phyloP scores from a whole-genome alignment of 805 yeast genomes.

The Saccharomycopsis sp. region DNA sequence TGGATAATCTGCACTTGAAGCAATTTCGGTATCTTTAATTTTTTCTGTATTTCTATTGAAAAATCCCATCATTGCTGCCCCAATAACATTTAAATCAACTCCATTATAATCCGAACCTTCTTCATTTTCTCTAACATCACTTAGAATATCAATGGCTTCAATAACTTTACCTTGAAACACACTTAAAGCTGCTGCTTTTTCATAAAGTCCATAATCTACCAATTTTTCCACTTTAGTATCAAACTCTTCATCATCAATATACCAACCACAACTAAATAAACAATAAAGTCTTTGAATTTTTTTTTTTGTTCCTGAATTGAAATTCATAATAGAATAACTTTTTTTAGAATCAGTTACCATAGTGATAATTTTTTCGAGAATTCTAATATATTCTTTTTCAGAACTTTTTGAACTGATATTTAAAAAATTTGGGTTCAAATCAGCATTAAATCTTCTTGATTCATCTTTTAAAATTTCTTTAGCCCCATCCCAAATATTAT shows the following conservation, averaged over 20 bases:
- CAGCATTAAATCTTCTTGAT: slow-evolving; percentile 20
- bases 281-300: slow-evolving; percentile 68
- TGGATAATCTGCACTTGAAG: slow-evolving; percentile 1
- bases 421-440: slow-evolving; percentile 18
- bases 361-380: slow-evolving; percentile 7
- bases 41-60: slow-evolving; percentile 42
- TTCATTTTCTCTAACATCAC: slow-evolving; percentile 25
- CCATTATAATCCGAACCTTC: slow-evolving; percentile 1
- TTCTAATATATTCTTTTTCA: slow-evolving; percentile 25
- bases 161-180: slow-evolving; percentile 85
- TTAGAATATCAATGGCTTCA: slow-evolving; percentile 69
- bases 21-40: slow-evolving; percentile 25
- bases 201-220: slow-evolving; percentile 48
- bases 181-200: slow-evolving; percentile 97
- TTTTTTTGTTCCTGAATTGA: slow-evolving; percentile 30
- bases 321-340: slow-evolving; percentile 12
- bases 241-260: slow-evolving; percentile 62
- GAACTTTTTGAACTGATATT: slow-evolving; percentile 26
- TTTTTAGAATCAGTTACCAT: slow-evolving; percentile 4
- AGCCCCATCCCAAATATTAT: slow-evolving; percentile 81
- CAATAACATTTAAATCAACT: slow-evolving; percentile 38
- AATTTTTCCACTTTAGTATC: slow-evolving; percentile 56
- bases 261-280: slow-evolving; percentile 85
- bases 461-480: slow-evolving; percentile 31
- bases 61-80: slow-evolving; percentile 88